Base-by-base conservation (phyloP, 208 protist genomes). In the Trypanosoma lewisi region DNA sequence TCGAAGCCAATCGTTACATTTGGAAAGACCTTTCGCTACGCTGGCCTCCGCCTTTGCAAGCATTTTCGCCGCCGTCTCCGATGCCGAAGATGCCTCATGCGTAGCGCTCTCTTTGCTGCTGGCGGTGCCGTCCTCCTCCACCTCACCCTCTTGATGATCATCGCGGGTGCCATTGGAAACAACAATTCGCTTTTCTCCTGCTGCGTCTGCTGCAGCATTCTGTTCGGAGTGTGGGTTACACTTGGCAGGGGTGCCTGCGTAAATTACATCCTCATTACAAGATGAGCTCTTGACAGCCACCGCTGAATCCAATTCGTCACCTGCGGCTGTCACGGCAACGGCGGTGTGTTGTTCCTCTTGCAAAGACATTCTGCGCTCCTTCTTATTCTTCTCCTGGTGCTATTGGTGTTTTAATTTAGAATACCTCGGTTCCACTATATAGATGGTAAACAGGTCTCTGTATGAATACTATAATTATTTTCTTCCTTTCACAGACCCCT, bases 1-100 rank as follows among this genome's bases (percentile, higher is more conserved):
- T 0, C 30, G 21, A 36, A 89, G 50, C 87, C 87, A 93, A 63
- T 88, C 77, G 27, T 68, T 67, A 17, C 84, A 89, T 14, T 80
- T 63, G 6, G 63, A 51, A 16, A 93, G 73, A 16, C 87, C 87
- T 27, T 80, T 67, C 31, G 74, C 63, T n/a, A 87, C 52, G 23
- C 67, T 41, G 25, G 61, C 42, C 67, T 89, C 73, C 5, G 85
- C 85, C n/a, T 55, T 67, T 14, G 19, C 30, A 61, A 76, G 86
- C 19, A 77, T 39, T 28, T 39, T 14, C 1, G 31, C 53, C 7
- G 81, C 80, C 44, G 88, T 71, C 16, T 33, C 28, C 30, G 80
- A 51, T 5, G 44, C 39, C 36, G 30, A 2, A 6, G 14, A 8
- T 8, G 21, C 27, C 9, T 16, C 17, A 14, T 19, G n/a, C n/a